Base-by-base conservation (phyloP, 106 monocot genomes). In the Dendrobium huoshanense region DNA sequence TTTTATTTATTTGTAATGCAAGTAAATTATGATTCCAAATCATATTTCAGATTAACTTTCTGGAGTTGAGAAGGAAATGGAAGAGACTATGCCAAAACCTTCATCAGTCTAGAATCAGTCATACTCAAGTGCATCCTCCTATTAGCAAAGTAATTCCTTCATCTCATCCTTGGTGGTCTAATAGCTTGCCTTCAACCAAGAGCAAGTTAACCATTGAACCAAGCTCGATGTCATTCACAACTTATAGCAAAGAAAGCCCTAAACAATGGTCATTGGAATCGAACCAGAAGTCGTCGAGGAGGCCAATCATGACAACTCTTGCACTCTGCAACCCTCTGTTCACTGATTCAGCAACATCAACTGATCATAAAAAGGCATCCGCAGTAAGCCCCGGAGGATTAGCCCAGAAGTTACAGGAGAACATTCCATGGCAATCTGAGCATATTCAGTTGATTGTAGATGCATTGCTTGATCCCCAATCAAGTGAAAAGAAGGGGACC, bases 371-470 rank as follows among this genome's bases (percentile, higher is more conserved):
- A 27, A 77, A 45, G 31, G 79, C 41, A 8, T 7, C 77, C n/a
- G 22, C 78, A 15, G 74, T 75, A 15, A 82, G 85, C 15, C 68
- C 25, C 13, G 54, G 55, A 83, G 89, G 87, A 33, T 55, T 99
- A 47, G 44, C 77, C 72, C 72, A 41, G 78, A 40, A 29, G 68
- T 65, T 99, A 49, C 67, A 80, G 33, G 84, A 88, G 85, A 93
- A 91, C 77, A 85, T 99, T 65, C 91, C 91, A n/a, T 93, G 98
- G 93, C 94, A 99, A 37, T 90, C 87, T 4, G 87, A 87, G 77
- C 27, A 58, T 40, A 82, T 95, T 77, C 72, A 79, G 56, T 80
- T 80, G 27, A 89, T 98, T 56, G 80, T 85, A 9, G 89, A 91
- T 1, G 89, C 92, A 37, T 54, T 98, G 37, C 58, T 78, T 2